Evolutionary conservation across 2,329 filamentous ascomycete genomes (phyloP), one percentile per base, ranked within the genome.

Genomic region (Alternaria solani): DNA sequence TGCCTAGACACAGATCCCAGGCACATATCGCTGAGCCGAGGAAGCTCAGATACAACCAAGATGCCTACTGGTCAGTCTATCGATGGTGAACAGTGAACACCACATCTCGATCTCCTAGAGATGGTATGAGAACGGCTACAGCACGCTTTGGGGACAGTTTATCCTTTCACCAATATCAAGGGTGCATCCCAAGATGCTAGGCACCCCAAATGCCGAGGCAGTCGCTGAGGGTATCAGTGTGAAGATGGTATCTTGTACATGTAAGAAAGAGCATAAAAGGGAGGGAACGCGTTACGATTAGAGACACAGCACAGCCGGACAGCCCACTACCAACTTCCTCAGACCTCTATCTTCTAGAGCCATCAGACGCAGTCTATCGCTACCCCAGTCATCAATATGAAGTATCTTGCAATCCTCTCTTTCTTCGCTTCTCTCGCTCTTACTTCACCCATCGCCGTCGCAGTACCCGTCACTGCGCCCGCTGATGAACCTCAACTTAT

Each of bases 331-430:
- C 51, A 55, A 30, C 51, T 44, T 23, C 23, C 26, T 16, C 30
- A 16, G 38, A 32, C 18, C 38, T 30, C 18, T 32, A n/a, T 11
- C 18, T 9, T 32, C 30, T 38, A 32, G 23, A 51, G 12, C 52
- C 20, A 44, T 28, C 18, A 32, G 23, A 20, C 14, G 18, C 11
- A 39, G 9, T 25, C 30, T 14, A 30, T 52, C 49, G 49, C 34
- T 56, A 39, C 14, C 5, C 28, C 12, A 41, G 23, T n/a, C 9
- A 0, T 28, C 51, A 59, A 59, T 7, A 59, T 59, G 57, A 59
- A 59, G 39, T 59, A 46, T 6, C 2, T 55, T 44, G 38, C 57
- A 8, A 47, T 56, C 28, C 25, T 59, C 38, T 55, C 51, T 30
- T 38, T 59, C 5, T 20, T 59, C 28, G 36, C 30, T 39, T 48